Evolutionary conservation across 257 asterid species (phyloP), one percentile per base, ranked within the genome.

Genomic region (Ilex asprella): DNA sequence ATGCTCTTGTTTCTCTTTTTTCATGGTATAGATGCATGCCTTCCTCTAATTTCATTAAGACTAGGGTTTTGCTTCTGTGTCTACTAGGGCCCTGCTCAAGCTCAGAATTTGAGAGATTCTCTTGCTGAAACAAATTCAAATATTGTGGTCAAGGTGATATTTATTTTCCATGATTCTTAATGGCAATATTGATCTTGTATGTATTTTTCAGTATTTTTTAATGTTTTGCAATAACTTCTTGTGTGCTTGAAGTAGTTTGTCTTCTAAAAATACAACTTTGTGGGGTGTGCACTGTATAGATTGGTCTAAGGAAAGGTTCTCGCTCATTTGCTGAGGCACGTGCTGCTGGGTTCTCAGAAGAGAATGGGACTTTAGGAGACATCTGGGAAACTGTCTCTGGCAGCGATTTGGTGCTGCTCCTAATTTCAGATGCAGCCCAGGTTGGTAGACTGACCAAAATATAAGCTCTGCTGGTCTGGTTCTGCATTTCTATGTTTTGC

Each of bases 391-490:
- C 98, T 27, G 58, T 92, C 62, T 83, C 98, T 57, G 72, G 91
- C 70, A 92, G 98, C 66, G 97, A 92, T 70, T 71, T 92, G 64
- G 98, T 92, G 76, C 76, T 92, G 68, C 91, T 88, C 58, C 78
- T 92, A 75, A 92, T 92, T 68, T 88, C 98, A 58, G 98, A 92
- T 76, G 77, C 95, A 10, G 98, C 98, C 69, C 98, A 92, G 97
- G 98, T 88, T 66, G 39, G 81, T 56, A 30, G 27, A 41, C 50
- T 61, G 30, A 43, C 67, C 56, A 3, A 35, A 3, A 35, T 35
- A 35, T 35, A 35, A 35, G 8, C 8, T 4, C 41, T 35, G 41
- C 5, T 35, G 41, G 41, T 35, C 8, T 35, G 8, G 41, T 35
- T 35, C 41, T 35, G 2, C 41, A 35, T 35, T 35, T 5, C 41